Evolutionary conservation across 2,329 filamentous ascomycete genomes (phyloP), one percentile per base, ranked within the genome.

Genomic region (Raffaelea deltoideospora): DNA sequence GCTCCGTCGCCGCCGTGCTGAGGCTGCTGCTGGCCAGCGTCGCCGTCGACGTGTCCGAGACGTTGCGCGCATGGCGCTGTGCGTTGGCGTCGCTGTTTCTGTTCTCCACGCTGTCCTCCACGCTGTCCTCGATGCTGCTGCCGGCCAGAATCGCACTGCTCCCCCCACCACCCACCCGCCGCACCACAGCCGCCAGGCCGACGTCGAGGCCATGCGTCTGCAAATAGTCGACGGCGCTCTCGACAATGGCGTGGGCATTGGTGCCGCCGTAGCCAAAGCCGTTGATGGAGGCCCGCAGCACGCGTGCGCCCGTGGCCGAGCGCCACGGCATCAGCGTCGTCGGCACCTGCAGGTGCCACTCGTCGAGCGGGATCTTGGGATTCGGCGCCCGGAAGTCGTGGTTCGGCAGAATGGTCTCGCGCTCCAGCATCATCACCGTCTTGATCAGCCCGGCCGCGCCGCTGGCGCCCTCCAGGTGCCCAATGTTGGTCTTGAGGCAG

Each of bases 401-500:
- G 37, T 63, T 64, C 3, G 61, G 59, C 3, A 41, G 41, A n/a
- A 47, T 40, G 1, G 20, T 34, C 21, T 41, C 53, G n/a, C 59
- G 47, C 44, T 63, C 57, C 26, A 66, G 38, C 19, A 53, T 50
- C 23, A 59, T 41, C 1, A 59, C 43, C 0, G 53, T 52, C 42
- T 63, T 64, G 18, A 69, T 46, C 10, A 68, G 31, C 7, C 57
- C 58, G 0, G 63, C 61, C 3, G 66, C 44, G 1, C 65, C 65
- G 4, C 61, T 60, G 0, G 59, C 54, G 6, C 61, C 61, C 45
- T 69, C 64, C 0, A 58, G 56, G 36, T 69, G 65, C 5, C 65
- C 65, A 21, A 61, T 51, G 5, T 60, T 53, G 1, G 58, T 56
- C 44, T 61, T 62, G 39, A 60, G 42, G 0, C 51, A 56, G 3